Conservation (phyloP, 2,329 filamentous ascomycete genomes). For the Colletotrichum sp. region DNA sequence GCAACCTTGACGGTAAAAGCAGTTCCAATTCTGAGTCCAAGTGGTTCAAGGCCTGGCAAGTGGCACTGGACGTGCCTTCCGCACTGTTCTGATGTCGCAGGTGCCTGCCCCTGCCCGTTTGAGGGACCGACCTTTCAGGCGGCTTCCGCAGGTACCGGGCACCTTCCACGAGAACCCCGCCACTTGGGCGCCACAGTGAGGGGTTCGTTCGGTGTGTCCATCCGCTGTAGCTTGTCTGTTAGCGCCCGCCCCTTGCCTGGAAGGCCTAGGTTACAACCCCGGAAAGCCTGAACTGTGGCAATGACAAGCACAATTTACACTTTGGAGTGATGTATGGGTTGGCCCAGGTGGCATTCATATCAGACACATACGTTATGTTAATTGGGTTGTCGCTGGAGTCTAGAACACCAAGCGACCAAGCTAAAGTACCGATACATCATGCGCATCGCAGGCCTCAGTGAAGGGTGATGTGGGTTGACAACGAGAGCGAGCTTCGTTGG, state of each 20-base stretch:
- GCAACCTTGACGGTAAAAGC: background rate
- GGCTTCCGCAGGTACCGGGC: background rate
- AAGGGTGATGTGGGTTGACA: background rate
- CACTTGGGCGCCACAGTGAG: background rate
- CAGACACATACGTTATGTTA: background rate
- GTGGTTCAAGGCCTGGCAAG: slow-evolving; percentile 13
- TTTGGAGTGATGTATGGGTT: background rate
- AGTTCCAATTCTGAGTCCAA: background rate
- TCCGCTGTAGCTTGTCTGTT: background rate
- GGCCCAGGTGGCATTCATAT: background rate
- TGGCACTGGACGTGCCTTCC: background rate
- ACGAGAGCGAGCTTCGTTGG: background rate
- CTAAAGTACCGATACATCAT: background rate
- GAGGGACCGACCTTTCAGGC: background rate
- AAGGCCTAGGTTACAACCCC: background rate
- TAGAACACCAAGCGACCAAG: background rate
- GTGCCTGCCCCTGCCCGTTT: background rate
- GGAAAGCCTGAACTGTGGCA: background rate
- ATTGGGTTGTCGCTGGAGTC: background rate
- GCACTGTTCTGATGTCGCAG: background rate
- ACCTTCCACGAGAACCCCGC: background rate
- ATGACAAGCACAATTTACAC: background rate
- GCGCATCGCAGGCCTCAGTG: background rate
- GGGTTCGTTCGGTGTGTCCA: background rate
- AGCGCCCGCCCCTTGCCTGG: background rate